Base-by-base conservation (phyloP, 2,329 filamentous ascomycete genomes). In the Tolypocladium ophioglossoides region DNA sequence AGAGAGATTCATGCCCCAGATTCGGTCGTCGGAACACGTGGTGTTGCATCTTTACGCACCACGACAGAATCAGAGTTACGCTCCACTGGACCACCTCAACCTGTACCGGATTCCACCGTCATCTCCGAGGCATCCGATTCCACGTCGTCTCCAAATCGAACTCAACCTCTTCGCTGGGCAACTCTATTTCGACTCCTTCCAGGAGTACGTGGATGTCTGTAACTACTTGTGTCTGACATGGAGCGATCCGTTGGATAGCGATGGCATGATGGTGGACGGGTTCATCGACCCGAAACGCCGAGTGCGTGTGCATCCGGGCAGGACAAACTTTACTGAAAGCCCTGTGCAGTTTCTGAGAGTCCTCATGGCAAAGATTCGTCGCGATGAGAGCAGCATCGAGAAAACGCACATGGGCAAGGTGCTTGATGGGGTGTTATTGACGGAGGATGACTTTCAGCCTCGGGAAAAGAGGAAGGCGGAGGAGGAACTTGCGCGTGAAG, bases 151-250 rank as follows among this genome's bases (percentile, higher is more conserved):
- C 0, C 64, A 69, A 0, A 66, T 72, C 0, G 72, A 80, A 54
- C 72, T 89, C 0, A 85, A 86, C 46, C 67, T 89, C 0, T 89
- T 90, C 53, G 73, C 86, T 0, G 86, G 86, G 0, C 83, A 86
- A 53, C 71, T 89, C 0, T 89, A 89, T 59, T 70, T 89, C 11
- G 65, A 63, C 0, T 75, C 72, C 0, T 79, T 74, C 46, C 55
- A 68, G 0, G 77, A 87, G 52, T 90, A 89, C 57, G 57, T 64
- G 0, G 63, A 69, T 1, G 62, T 77, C 0, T 85, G 82, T 56
- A 63, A 70, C 1, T 76, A 74, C 41, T 67, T 87, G 0, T 78
- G 82, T 0, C 61, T 86, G 0, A 65, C 71, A 0, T 71, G 65
- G 55, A 50, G 53, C 0, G 40, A 54, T 1, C 57, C 56, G 0